These are phyloP conservation scores for Venturia aucupariae DNA, from an alignment of 2,329 filamentous ascomycete species.

Conservation along the genomic window DNA sequence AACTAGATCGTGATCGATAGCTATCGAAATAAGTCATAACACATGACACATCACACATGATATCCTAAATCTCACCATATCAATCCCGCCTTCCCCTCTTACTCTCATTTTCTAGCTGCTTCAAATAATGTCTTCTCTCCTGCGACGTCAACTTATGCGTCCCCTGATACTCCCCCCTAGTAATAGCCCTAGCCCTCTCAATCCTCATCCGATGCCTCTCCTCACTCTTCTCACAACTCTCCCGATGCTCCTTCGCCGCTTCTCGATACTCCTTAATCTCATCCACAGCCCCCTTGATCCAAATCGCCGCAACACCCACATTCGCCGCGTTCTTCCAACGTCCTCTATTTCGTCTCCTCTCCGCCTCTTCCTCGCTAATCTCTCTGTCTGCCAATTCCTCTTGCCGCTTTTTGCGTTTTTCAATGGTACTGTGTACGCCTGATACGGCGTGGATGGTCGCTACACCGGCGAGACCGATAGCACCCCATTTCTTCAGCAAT, in stretches of 20 bases:
- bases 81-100: background rate
- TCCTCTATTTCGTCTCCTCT: background rate
- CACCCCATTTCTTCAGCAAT: constrained; percentile 5
- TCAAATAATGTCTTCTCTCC: background rate
- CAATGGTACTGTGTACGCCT: constrained; percentile 3
- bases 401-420: background rate
- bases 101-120: background rate
- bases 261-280: constrained; percentile 10
- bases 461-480: constrained; percentile 7
- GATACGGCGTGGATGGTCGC: constrained; percentile 5
- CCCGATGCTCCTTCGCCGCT: background rate
- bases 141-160: background rate
- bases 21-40: background rate
- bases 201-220: constrained; percentile 4
- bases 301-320: constrained; percentile 3
- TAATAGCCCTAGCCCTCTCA: constrained; percentile 1
- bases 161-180: constrained; percentile 1
- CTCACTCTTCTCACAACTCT: background rate
- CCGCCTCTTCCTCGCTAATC: constrained; percentile 9
- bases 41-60: background rate
- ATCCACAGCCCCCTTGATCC: constrained; percentile 5
- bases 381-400: constrained; percentile 1
- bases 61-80: background rate
- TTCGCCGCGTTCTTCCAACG: constrained; percentile 4
- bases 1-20: background rate